Base-by-base conservation (phyloP, 1,139 yeast genomes). In the Yamadazyma sp. region DNA sequence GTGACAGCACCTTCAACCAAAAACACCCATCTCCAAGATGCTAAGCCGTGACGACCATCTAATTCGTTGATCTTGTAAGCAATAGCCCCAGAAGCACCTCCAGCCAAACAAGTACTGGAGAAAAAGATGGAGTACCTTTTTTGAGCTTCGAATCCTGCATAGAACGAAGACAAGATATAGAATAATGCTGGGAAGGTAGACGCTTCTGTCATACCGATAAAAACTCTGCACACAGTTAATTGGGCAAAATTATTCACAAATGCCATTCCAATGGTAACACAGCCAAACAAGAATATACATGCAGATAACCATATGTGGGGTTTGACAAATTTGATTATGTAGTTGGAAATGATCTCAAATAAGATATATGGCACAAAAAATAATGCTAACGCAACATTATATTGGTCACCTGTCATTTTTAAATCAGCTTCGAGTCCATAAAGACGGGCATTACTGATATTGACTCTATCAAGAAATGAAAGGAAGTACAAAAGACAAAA, bases 131-230 rank as follows among this genome's bases (percentile, higher is more conserved):
- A 75, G 55, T 80, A 82, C 39, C 92, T 64, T 53, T 80, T 74
- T 57, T 82, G 89, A 12, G 86, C 77, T 58, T 84, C 90, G 12
- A 60, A 63, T 40, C 81, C 70, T 25, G 81, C 67, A 58, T 76
- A 76, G 44, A 70, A 76, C 44, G 73, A 70, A 26, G 86, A 67
- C 48, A 83, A 66, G 40, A 83, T 70, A 55, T 83, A 83, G 56
- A 84, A 82, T 48, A 85, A 77, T 14, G 86, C 82, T 1, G 89
- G 88, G 64, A 83, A 83, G 50, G 84, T 76, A 34, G 87, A 83
- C 33, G 83, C 73, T 59, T 83, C 90, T 41, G 78, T 70, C 35
- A 80, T 54, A 44, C 90, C 90, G 22, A 82, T 68, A 34, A 82
- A 63, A 45, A 82, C 73, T 43, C 90, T 73, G 41, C 86, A 77